Evolutionary conservation across 2,329 filamentous ascomycete genomes (phyloP).

Genomic region (Hypoxylon sp.): DNA sequence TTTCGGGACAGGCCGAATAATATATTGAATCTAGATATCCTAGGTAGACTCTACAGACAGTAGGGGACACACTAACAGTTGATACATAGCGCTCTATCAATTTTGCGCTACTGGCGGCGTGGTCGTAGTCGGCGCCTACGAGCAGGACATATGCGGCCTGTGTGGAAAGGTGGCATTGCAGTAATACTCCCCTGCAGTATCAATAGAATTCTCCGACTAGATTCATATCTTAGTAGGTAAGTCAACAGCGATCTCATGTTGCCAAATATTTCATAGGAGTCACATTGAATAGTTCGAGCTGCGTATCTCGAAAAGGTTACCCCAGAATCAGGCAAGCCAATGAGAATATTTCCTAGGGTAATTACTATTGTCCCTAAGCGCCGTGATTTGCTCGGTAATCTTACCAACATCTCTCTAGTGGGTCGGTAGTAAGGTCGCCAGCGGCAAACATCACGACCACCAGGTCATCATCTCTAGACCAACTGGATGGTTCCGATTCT

Average conservation of each 20-base stretch:
- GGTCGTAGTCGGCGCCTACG: conserved; percentile 39
- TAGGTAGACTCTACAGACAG: not conserved
- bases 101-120: conserved; percentile 17
- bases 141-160: conserved; percentile 17
- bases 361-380: conserved; percentile 24
- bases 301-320: conserved; percentile 24
- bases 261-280: conserved; percentile 12
- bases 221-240: conserved; percentile 19
- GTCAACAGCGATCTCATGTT: conserved; percentile 10
- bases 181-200: conserved; percentile 30
- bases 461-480: conserved; percentile 20
- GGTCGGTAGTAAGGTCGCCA: conserved; percentile 44
- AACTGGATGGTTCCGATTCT: conserved; percentile 11
- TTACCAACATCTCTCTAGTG: conserved; percentile 32
- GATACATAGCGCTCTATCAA: conserved; percentile 21
- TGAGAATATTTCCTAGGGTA: conserved; percentile 15
- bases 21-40: conserved; percentile 36
- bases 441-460: conserved; percentile 47
- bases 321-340: conserved; percentile 36
- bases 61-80: not conserved
- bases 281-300: conserved; percentile 20
- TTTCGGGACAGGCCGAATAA: conserved; percentile 32
- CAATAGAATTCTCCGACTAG: conserved; percentile 28
- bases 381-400: conserved; percentile 50
- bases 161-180: conserved; percentile 35